Evolutionary conservation across 2,329 filamentous ascomycete genomes (phyloP).

Genomic region (Talaromyces marneffei): DNA sequence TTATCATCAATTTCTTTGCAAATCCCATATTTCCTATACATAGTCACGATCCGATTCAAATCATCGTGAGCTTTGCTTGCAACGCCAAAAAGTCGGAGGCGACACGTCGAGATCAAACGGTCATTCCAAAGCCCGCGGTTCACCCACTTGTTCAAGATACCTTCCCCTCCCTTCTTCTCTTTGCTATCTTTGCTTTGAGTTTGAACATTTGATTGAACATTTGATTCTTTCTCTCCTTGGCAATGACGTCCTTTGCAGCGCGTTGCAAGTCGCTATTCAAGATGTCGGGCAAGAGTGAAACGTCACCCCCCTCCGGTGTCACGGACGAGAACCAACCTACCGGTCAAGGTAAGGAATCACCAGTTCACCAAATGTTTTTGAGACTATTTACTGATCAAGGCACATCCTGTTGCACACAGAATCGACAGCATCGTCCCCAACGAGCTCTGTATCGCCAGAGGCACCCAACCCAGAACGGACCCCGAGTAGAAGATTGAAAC

Average conservation of each 20-base stretch:
- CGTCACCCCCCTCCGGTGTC: neutral
- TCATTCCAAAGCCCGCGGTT: neutral
- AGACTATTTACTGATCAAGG: neutral
- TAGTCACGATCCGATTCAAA: neutral
- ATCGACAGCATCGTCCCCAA: neutral
- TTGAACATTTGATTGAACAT: neutral
- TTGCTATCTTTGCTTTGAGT: neutral
- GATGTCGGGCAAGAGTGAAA: neutral
- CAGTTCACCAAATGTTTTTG: neutral
- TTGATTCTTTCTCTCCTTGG: neutral
- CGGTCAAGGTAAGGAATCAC: neutral
- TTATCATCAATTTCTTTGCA: neutral
- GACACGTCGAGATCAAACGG: neutral
- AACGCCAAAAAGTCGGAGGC: neutral
- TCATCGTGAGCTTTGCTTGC: neutral
- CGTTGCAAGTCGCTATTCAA: neutral
- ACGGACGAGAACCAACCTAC: neutral
- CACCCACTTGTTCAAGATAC: neutral
- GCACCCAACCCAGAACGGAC: conserved; percentile 3
- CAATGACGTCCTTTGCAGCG: neutral
- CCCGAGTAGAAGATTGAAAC: neutral
- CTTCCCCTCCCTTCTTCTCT: neutral
- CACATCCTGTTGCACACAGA: neutral
- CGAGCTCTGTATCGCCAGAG: neutral
- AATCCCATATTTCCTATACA: neutral